Percentiles rank a stretch among this genome's conserved stretches.
Evolutionary conservation across 208 protist genomes (phyloP).

Genomic region (Leishmania amazonensis): DNA sequence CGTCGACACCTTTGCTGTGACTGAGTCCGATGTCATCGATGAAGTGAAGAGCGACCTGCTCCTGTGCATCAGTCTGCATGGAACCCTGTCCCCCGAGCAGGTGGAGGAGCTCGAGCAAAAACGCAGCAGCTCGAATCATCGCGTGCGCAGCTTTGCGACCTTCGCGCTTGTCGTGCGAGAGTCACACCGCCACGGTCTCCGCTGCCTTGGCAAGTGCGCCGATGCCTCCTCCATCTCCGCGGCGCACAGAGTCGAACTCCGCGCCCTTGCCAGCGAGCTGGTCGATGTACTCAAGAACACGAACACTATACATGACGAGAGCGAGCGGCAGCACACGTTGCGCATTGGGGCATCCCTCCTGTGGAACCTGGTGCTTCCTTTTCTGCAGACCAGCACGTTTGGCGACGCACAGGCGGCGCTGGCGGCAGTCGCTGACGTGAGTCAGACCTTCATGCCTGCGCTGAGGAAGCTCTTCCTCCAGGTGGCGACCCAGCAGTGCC

Average conservation of each 20-base stretch:
- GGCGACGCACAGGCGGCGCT: slow-evolving; percentile 25
- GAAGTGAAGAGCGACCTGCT: slow-evolving; percentile 80
- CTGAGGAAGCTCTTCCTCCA: slow-evolving; percentile 43
- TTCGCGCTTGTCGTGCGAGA: slow-evolving; percentile 33
- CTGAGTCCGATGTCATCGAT: slow-evolving; percentile 47
- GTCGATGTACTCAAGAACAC: slow-evolving; percentile 64
- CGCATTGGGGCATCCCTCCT: slow-evolving; percentile 65
- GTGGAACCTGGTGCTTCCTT: slow-evolving; percentile 70
- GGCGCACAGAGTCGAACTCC: slow-evolving; percentile 34
- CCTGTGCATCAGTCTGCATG: slow-evolving; percentile 62
- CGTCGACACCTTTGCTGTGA: slow-evolving; percentile 27
- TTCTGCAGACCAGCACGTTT: slow-evolving; percentile 29
- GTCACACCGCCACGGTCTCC: slow-evolving; percentile 2
- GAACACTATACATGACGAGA: slow-evolving; percentile 62
- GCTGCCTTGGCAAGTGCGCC: slow-evolving; percentile 8
- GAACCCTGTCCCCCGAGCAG: slow-evolving; percentile 28
- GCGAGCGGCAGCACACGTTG: slow-evolving; percentile 66
- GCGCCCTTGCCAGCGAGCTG: slow-evolving; percentile 41
- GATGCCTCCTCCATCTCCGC: slow-evolving; percentile 58
- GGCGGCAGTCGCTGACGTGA: slow-evolving; percentile 18
- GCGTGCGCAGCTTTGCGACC: slow-evolving; percentile 49
- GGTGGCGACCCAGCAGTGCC: slow-evolving; percentile 58
- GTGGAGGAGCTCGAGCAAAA: slow-evolving; percentile 18
- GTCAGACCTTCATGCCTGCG: slow-evolving; percentile 8
- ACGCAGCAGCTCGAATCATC: slow-evolving; percentile 32